Conservation (phyloP, 2,329 filamentous ascomycete species). For the Neodidymelliopsis sp. region DNA sequence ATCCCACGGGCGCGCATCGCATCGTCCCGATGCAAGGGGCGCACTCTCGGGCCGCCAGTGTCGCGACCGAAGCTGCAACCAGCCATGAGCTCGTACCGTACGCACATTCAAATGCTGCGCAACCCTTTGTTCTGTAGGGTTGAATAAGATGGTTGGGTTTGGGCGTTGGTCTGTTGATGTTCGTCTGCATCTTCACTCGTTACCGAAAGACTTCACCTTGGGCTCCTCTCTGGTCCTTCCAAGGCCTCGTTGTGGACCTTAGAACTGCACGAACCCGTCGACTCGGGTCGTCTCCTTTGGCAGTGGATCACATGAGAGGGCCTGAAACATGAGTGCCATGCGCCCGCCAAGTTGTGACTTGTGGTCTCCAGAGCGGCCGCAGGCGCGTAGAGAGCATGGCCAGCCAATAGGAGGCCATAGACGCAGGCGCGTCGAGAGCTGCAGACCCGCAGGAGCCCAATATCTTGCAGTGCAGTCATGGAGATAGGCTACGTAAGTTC, state of each 20-base stretch:
- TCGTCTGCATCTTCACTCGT: too few relatives aligned
- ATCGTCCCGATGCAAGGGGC: slow-evolving; percentile 2
- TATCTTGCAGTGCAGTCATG: slow-evolving; percentile 21
- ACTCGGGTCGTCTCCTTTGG: slow-evolving; percentile 18
- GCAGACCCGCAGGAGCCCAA: slow-evolving; percentile 15
- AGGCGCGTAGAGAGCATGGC: slow-evolving; percentile 35
- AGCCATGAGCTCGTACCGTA: background rate
- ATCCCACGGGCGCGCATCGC: slow-evolving; percentile 2
- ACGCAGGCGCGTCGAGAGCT: slow-evolving; percentile 27
- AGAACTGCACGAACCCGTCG: slow-evolving; percentile 6
- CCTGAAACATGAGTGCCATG: slow-evolving; percentile 27
- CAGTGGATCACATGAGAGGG: slow-evolving; percentile 1
- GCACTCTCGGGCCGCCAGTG: slow-evolving; percentile 7
- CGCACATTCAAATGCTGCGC: background rate
- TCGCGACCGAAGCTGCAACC: slow-evolving; percentile 8
- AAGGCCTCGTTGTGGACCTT: slow-evolving; percentile 14
- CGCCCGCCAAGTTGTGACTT: slow-evolving; percentile 45
- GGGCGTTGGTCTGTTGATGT: background rate
- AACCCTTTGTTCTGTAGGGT: background rate
- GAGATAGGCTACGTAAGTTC: slow-evolving; percentile 33
- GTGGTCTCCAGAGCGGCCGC: slow-evolving; percentile 38
- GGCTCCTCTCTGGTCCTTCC: too few relatives aligned
- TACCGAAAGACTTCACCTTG: too few relatives aligned
- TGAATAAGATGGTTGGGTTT: background rate
- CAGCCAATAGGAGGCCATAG: slow-evolving; percentile 32